Percentiles rank a stretch among this genome's conserved stretches.
Evolutionary conservation across 257 asterid genomes (phyloP).

Genomic region (Rubia yunnanensis): DNA sequence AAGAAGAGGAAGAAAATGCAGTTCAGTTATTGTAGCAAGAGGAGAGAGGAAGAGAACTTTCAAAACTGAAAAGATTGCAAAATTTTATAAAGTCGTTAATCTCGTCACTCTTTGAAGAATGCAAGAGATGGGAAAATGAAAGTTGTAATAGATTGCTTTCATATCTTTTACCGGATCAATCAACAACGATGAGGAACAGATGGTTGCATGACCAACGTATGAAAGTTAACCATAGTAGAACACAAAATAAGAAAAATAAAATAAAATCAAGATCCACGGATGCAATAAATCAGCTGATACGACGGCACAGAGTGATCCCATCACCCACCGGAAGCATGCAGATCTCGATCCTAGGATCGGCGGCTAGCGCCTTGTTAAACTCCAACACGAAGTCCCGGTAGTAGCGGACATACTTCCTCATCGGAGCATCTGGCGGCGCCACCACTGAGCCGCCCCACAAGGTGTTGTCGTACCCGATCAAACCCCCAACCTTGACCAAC

Average conservation of each 20-base stretch:
- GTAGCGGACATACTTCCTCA: conserved; percentile 72
- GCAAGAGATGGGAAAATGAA: too few relatives aligned
- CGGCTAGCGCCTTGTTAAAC: conserved; percentile 81
- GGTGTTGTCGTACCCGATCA: conserved; percentile 89
- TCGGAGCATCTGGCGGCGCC: conserved; percentile 79
- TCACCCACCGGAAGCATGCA: conserved; percentile 93
- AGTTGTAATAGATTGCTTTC: too few relatives aligned
- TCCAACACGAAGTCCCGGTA: conserved; percentile 72
- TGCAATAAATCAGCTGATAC: conserved; percentile 32
- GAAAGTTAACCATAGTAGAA: background rate
- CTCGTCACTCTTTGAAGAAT: too few relatives aligned
- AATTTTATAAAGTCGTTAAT: too few relatives aligned
- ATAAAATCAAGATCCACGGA: background rate
- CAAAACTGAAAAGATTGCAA: too few relatives aligned
- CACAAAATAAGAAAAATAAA: background rate
- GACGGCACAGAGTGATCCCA: conserved; percentile 91
- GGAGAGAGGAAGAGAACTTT: too few relatives aligned
- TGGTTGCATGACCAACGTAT: background rate
- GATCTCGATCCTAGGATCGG: conserved; percentile 81
- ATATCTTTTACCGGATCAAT: too few relatives aligned
- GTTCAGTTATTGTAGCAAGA: too few relatives aligned
- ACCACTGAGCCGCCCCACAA: conserved; percentile 85
- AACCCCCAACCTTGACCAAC: conserved; percentile 69
- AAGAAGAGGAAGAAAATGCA: too few relatives aligned
- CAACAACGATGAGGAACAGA: too few relatives aligned